phyloP scores from a whole-genome alignment of 768 basidiomycete species.

The Gloeostereum incarnatum region DNA sequence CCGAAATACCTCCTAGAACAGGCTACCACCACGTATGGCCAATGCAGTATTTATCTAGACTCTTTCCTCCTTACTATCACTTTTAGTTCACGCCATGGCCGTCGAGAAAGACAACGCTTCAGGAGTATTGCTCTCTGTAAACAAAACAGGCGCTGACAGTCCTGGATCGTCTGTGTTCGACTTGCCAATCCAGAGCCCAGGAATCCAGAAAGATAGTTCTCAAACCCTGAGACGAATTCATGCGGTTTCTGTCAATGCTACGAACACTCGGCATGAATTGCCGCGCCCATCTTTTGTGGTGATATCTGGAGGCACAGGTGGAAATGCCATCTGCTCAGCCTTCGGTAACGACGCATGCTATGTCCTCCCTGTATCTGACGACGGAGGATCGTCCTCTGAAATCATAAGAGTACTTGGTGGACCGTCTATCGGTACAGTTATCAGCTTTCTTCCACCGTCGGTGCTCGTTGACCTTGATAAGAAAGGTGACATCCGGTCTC shows the following conservation, averaged over 20 bases:
- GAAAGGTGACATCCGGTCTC: slow-evolving; percentile 79
- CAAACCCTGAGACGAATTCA: background rate
- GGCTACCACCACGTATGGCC: no score
- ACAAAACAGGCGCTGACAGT: slow-evolving; percentile 26
- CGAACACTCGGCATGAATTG: background rate
- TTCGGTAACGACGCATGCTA: slow-evolving; percentile 68
- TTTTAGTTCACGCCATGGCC: no score
- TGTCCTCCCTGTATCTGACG: slow-evolving; percentile 89
- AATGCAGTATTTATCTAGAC: no score
- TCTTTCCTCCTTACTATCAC: no score
- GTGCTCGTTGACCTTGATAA: slow-evolving; percentile 2
- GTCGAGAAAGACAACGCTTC: no score
- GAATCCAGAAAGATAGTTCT: slow-evolving; percentile 6
- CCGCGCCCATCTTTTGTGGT: slow-evolving; percentile 45
- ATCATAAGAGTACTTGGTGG: slow-evolving; percentile 88
- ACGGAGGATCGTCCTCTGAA: slow-evolving; percentile 92
- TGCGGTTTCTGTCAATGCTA: background rate
- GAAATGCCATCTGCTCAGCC: slow-evolving; percentile 83
- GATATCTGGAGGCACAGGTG: slow-evolving; percentile 91
- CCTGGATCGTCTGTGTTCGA: slow-evolving; percentile 73
- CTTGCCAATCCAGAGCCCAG: slow-evolving; percentile 40
- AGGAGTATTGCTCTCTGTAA: no score
- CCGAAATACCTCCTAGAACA: no score
- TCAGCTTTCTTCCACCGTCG: slow-evolving; percentile 2
- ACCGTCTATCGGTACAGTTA: slow-evolving; percentile 62